Evolutionary conservation across 2,329 filamentous ascomycete species (phyloP).

Genomic region (Ascochyta lentis): DNA sequence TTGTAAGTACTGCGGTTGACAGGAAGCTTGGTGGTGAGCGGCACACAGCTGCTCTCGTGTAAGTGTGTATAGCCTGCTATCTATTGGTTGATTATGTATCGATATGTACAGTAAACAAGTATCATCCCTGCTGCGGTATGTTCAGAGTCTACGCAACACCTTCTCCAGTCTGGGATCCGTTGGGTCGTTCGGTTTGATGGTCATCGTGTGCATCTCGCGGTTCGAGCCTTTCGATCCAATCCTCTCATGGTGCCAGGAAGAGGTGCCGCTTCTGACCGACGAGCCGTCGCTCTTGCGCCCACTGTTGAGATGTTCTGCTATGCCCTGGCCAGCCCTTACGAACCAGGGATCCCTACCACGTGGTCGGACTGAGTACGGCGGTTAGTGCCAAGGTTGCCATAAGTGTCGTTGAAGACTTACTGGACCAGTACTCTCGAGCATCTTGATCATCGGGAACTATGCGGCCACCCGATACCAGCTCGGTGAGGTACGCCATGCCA

Average conservation of each 20-base stretch:
- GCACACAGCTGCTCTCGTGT: not conserved
- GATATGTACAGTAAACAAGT: slow-evolving; percentile 1
- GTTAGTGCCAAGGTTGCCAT: slow-evolving; percentile 20
- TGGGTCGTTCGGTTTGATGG: slow-evolving; percentile 32
- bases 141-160: slow-evolving; percentile 24
- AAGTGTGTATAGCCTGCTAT: not conserved
- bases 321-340: slow-evolving; percentile 32
- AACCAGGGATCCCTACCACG: slow-evolving; percentile 45
- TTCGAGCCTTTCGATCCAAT: slow-evolving; percentile 36
- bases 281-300: slow-evolving; percentile 24
- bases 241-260: slow-evolving; percentile 34
- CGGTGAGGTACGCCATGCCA: slow-evolving; percentile 70
- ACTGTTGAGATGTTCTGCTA: slow-evolving; percentile 32
- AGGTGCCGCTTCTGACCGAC: slow-evolving; percentile 35
- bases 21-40: not conserved
- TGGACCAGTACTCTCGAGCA: slow-evolving; percentile 80
- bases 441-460: slow-evolving; percentile 78
- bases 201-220: slow-evolving; percentile 38
- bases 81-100: not conserved
- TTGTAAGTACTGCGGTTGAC: not conserved
- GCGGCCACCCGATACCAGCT: slow-evolving; percentile 68
- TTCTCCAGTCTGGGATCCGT: slow-evolving; percentile 39
- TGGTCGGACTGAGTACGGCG: slow-evolving; percentile 35
- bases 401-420: slow-evolving; percentile 52
- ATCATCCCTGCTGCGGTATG: not conserved